Base-by-base conservation (phyloP, 2,329 filamentous ascomycete species). In the Nigrospora sphaerica region DNA sequence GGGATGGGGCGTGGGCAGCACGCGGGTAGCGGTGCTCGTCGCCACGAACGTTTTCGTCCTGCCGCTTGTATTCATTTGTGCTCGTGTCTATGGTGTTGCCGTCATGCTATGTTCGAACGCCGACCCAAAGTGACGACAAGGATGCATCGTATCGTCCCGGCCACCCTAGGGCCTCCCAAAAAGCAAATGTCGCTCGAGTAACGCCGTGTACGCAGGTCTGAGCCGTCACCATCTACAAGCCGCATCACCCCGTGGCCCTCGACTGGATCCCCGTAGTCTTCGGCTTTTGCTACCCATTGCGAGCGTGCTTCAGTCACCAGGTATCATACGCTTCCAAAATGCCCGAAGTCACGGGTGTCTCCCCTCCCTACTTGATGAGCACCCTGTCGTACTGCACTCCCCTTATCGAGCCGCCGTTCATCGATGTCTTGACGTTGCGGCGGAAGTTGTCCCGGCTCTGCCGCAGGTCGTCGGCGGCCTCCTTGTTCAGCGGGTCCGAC, bases 401-500 rank as follows among this genome's bases (percentile, higher is more conserved):
- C 65, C 81, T 83, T 36, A 97, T 83, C 1, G 70, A 70, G 7
- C 90, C 89, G 44, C 93, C 93, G 4, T 73, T 75, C 88, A 98
- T 95, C 7, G 89, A 78, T 18, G 76, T 77, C 59, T 87, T 80
- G 35, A 97, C 93, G 61, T 97, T 96, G 50, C 89, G 77, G 75
- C 91, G 93, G 71, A 98, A 98, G 31, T 76, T 80, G 45, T 97
- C 93, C 34, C 90, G 74, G 66, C 93, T 95, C 41, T 76, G 75
- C 58, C 92, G 83, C 56, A 98, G 73, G 62, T 97, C 93, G 51
- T 96, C 90, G 4, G 93, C 93, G 0, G 93, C 93, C 61, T 97
- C 92, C 74, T 98, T 96, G 70, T 98, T 98, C 50, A 98, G 73
- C n/a, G 93, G 93, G 62, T 98, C 93, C 42, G 87, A 91, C 11